Evolutionary conservation across 202 grass and related monocot species (phyloP), one percentile per base, ranked within the genome.

Genomic region (Digitaria exilis): DNA sequence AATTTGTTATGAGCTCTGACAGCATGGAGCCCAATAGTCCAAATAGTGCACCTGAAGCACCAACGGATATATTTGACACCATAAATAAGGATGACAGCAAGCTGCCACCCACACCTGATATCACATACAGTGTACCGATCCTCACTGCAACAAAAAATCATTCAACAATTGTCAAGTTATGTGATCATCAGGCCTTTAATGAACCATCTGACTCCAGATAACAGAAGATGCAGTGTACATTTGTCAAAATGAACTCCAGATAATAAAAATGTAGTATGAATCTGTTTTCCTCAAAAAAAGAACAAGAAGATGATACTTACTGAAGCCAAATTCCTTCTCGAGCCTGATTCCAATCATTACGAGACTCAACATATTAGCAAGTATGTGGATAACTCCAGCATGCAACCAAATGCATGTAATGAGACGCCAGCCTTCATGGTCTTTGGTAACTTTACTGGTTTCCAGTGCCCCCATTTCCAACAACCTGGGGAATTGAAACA

Each of bases 341-440:
- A 98, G 91, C 72, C 87, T 89, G 73, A 96, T 91, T 52, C 96
- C 96, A 50, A 98, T 96, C 67, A 98, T 65, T 15, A 98, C 30
- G 44, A 98, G 93, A 80, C 93, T 89, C 64, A 96, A 45, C 96
- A 98, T 98, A 66, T 98, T 96, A 25, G 89, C 87, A n/a, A 98
- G 87, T 80, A 98, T 82, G 82, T 98, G 96, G 71, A 98, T 43
- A 37, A 98, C 89, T 42, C 96, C 96, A 65, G 89, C 93, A 72
- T 98, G 96, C 81, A 98, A 91, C 96, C 96, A 98, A 56, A 96
- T 98, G 83, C 96, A 98, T 29, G 93, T 89, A 67, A 98, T 65
- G 64, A 98, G 91, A 19, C 96, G 92, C 89, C 91, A 98, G 50
- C 89, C 75, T 89, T 98, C 90, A 5, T 93, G 85, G 16, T 81